Evolutionary conservation across 768 basidiomycete genomes (phyloP), one percentile per base, ranked within the genome.

Genomic region (Boletus reticuloceps): DNA sequence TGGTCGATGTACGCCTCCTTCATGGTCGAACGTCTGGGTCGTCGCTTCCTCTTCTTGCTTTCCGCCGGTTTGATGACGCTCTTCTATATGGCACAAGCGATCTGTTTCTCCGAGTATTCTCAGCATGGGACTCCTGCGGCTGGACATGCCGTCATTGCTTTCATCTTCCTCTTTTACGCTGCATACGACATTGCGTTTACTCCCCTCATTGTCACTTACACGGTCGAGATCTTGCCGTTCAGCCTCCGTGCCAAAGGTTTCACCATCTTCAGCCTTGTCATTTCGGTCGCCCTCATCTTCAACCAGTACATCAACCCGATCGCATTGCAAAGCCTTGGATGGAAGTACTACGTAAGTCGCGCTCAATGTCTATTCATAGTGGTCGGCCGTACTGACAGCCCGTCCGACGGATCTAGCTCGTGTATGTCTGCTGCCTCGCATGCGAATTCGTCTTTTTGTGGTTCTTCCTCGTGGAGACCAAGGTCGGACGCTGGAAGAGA

Each of bases 301-400:
- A 93, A 92, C 69, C 91, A 91, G 72, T 91, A 92, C 65, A 83
- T 86, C 69, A 93, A 93, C 76, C 91, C 90, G 36, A 81, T 91
- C 68, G 89, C 88, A 34, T 75, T 91, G 41, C 77, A 77, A 6
- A 54, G 66, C 37, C 74, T 91, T 47, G 74, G 67, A 51, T 91
- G 90, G 90, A 89, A 85, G 66, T 91, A 90, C 77, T 89, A 89
- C 68, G 79, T 83, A 52, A 50, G 80, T 72, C 7, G 14, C 5
- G 16, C 12, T 47, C 19, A 20, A 7, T 31, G 11, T 37, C 16
- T 19, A 12, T 29, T 17, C 45, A 51, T 47, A 5, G 36, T 10
- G 20, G 27, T 45, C 50, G 20, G 32, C 44, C 7, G 6, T 49
- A 5, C 38, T 55, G 14, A 51, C 36, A 19, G 10, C 3, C 38